phyloP scores from a whole-genome alignment of 106 monocot species.

The Dendrobium nobile region DNA sequence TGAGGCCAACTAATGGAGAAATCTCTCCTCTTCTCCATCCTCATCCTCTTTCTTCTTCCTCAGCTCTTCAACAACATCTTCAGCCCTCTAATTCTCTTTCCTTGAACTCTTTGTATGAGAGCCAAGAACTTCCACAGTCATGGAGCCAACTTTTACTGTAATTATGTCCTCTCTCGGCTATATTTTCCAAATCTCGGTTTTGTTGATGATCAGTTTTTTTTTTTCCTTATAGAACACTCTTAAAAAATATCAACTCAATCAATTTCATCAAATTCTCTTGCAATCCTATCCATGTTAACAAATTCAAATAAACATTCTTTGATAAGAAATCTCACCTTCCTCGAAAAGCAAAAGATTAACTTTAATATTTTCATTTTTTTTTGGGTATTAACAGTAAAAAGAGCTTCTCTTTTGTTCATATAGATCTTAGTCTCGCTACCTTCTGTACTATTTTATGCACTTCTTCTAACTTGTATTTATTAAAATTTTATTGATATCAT shows the following conservation, averaged over 20 bases:
- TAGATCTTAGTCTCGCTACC: not conserved
- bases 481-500: not conserved
- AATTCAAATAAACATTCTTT: not conserved
- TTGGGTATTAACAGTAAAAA: too few relatives aligned
- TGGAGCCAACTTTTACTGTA: slow-evolving; percentile 79
- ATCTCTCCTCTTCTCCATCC: slow-evolving; percentile 23
- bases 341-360: too few relatives aligned
- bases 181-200: slow-evolving; percentile 1
- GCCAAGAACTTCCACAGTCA: slow-evolving; percentile 50
- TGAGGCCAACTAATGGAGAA: slow-evolving; percentile 13
- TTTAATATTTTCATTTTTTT: too few relatives aligned
- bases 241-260: too few relatives aligned
- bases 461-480: not conserved
- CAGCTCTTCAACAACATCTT: slow-evolving; percentile 18
- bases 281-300: not conserved
- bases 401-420: not conserved
- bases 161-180: slow-evolving; percentile 13
- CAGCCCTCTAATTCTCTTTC: slow-evolving; percentile 20
- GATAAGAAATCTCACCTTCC: not conserved
- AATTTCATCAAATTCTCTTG: not conserved
- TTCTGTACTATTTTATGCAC: not conserved
- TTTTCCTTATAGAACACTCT: not conserved
- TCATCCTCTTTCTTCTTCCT: slow-evolving; percentile 15
- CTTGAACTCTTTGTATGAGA: slow-evolving; percentile 18
- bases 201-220: too few relatives aligned